A percentile compares a stretch with the other conserved stretches of the same genome.
phyloP scores from a whole-genome alignment of 805 yeast genomes.

The Kuraishia capsulata region DNA sequence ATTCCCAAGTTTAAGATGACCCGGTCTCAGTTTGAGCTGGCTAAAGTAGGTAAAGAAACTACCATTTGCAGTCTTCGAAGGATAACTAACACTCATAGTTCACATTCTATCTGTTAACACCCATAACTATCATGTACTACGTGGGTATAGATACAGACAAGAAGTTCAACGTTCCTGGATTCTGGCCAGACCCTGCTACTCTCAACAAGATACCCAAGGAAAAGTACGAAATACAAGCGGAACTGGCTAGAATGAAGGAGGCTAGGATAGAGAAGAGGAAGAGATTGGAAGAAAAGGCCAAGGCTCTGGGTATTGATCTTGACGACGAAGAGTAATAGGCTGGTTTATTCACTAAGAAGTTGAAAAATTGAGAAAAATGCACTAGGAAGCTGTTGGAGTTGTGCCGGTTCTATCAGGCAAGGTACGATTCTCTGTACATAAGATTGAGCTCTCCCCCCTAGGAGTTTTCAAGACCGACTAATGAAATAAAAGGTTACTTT shows the following conservation, averaged over 20 bases:
- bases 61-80: too few relatives aligned
- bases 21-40: constrained; percentile 45
- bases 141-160: constrained; percentile 86
- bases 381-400: constrained; percentile 3
- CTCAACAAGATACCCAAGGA: constrained; percentile 89
- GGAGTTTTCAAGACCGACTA: too few relatives aligned
- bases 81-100: constrained; percentile 34
- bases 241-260: constrained; percentile 75
- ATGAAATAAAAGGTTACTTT: too few relatives aligned
- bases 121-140: constrained; percentile 87
- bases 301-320: constrained; percentile 53
- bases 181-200: constrained; percentile 95
- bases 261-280: constrained; percentile 68
- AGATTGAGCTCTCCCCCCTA: too few relatives aligned
- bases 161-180: constrained; percentile 85
- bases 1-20: constrained; percentile 21
- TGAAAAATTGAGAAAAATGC: too few relatives aligned
- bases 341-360: too few relatives aligned
- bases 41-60: constrained; percentile 35
- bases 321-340: constrained; percentile 33
- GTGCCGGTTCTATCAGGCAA: background rate
- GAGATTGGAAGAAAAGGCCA: constrained; percentile 63
- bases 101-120: constrained; percentile 77
- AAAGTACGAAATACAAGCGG: constrained; percentile 85
- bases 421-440: background rate